Base-by-base conservation (phyloP, 768 basidiomycete genomes). In the Xerocomellus chrysenteron region DNA sequence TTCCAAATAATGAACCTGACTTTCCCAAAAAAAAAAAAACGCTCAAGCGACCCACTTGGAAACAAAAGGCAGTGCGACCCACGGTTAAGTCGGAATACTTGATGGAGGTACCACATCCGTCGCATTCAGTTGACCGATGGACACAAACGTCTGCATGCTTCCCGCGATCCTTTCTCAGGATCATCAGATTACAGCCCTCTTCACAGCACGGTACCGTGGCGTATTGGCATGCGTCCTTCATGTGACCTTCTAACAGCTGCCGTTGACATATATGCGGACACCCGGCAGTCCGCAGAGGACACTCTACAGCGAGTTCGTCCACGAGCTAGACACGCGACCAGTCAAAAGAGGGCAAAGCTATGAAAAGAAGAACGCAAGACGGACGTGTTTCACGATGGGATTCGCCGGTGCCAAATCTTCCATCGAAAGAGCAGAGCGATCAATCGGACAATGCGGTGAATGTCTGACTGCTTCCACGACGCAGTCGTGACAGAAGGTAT, bases 401-500 rank as follows among this genome's bases (percentile, higher is more conserved):
- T 85, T 82, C n/a, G 89, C 87, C 17, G 85, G 83, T 1, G 65
- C 64, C 52, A 94, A 73, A 59, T 89, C 84, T n/a, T 73, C 74
- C n/a, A 73, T 53, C 2, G 74, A 71, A 33, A 95, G 76, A 0
- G 84, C 77, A 14, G 83, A 86, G 21, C 94, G 83, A 72, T 95
- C 93, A 32, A 96, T 84, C 12, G 94, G 94, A 69, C 94, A 96
- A 58, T 86, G 85, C 0, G 80, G 75, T 8, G 85, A 83, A 56
- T 88, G 82, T 13, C 72, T 69, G 4, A 95, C 78, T 0, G 93
- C 89, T 48, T 78, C 76, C n/a, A 75, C 63, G 57, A 94, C 90
- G 66, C 94, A 96, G 32, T 84, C 86, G n/a, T 73, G 73, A 69
- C 94, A 96, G 70, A 95, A 95, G 0, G 92, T 95, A 68, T 93